Evolutionary conservation across 1,139 yeast genomes (phyloP), one percentile per base, ranked within the genome.

Genomic region (Pichia sp.): DNA sequence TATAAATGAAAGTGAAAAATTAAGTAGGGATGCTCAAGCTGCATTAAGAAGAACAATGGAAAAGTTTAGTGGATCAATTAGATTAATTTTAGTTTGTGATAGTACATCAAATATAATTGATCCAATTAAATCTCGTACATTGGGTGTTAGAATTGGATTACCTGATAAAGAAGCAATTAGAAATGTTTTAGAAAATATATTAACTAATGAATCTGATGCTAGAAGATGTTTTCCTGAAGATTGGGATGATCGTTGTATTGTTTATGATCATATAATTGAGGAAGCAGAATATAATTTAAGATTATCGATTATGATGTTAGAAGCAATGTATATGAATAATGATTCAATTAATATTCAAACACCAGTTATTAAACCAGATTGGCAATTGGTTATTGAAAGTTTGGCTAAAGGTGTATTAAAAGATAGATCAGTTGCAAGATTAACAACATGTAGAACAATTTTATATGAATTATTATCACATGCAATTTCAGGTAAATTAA

Each of bases 31-130:
- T 64, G 98, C 98, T 0, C 98, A 92, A 66, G 97, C 97, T 11
- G 98, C 98, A 0, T 72, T 92, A 58, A 81, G 98, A 71, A 78
- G 98, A 66, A 92, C 99, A 1, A 94, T 92, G 97, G 99, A 92
- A 64, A 92, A 92, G 63, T 92, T 90, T 67, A 87, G 97, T 4
- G 76, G 85, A 28, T 90, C 88, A 62, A 80, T 92, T 58, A 77
- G 99, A 54, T 71, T 92, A 56, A 79, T 94, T 46, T 72, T 92
- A 71, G 76, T 92, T 34, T 87, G 96, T 59, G 92, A 87, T 63
- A 80, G 96, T 7, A 86, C 95, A 33, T 86, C 96, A 32, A 87
- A 86, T 57, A 89, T 92, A 52, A 92, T 92, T 55, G 83, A 90
- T 1, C 99, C 99, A 4, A 92, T 92, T 53, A 85, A 87, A 59